These are phyloP conservation scores for Stereum hirsutum DNA, from an alignment of 1,284 basidiomycete genomes.

Conservation along the genomic window DNA sequence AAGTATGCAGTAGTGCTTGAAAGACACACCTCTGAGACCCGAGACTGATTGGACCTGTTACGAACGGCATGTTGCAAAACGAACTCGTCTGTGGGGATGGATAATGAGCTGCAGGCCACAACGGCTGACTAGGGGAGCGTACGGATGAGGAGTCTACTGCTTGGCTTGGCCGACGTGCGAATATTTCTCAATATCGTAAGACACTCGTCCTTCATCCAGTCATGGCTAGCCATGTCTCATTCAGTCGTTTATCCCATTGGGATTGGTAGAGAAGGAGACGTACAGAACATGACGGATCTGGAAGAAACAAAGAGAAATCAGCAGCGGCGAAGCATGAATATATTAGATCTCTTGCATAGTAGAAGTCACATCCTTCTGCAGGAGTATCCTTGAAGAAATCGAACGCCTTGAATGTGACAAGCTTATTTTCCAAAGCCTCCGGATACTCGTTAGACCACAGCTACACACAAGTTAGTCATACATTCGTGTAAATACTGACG, in stretches of 20 bases:
- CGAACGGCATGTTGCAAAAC: neutral
- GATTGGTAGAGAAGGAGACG: too few species aligned
- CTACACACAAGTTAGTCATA: neutral
- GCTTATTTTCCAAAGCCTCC: neutral
- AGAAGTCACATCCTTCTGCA: slow-evolving; percentile 1
- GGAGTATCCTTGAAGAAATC: slow-evolving; percentile 1
- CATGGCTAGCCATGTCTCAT: neutral
- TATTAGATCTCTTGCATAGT: slow-evolving; percentile 1
- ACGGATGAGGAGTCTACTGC: slow-evolving; percentile 1
- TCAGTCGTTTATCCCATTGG: too few species aligned
- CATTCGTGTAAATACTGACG: neutral
- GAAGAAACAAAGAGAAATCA: neutral
- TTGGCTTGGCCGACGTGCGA: neutral
- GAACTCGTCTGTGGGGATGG: neutral
- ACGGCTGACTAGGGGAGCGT: neutral
- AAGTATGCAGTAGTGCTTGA: neutral
- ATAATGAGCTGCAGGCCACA: neutral
- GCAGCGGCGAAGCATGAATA: neutral
- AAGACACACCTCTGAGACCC: neutral
- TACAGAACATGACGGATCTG: slow-evolving; percentile 1
- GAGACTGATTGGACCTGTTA: neutral
- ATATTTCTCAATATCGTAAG: neutral
- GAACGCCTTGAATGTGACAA: neutral
- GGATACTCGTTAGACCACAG: neutral
- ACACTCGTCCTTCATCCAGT: neutral